Base-by-base conservation (phyloP, 1,284 basidiomycete genomes). In the Rhodotorula sp. region DNA sequence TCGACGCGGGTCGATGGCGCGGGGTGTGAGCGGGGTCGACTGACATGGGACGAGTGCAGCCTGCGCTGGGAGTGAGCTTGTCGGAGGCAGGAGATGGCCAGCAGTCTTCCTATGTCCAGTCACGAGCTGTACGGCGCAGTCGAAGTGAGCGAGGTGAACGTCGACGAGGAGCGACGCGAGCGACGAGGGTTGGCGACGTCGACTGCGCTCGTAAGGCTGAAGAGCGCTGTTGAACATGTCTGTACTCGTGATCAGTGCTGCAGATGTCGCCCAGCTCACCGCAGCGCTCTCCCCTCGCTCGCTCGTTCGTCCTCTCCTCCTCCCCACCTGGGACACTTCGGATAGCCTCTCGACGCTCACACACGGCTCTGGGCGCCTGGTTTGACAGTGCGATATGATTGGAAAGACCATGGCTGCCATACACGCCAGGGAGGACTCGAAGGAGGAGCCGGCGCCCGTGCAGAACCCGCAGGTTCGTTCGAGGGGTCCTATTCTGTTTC, bases 391-490 rank as follows among this genome's bases (percentile, higher is more conserved):
- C 22, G 40, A 30, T 18, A 63, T 74, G 69, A 61, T 74, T 50
- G 72, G 54, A 1, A 54, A 63, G 31, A 69, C 72, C 4, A 69
- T 74, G 63, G 37, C 53, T 20, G 67, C 67, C 48, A 58, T 74
- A 58, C 68, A 5, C 30, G 9, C 11, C 24, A 8, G 16, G 8
- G 20, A n/a, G 24, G 2, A 26, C 26, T 9, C n/a, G 5, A 5
- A 11, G 26, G 28, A 22, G 15, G n/a, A 7, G 28, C n/a, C 51
- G 37, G 34, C 62, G 4, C 30, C 52, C 31, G 20, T 5, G 34
- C 72, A 74, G 48, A 74, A 74, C 60, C 72, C 72, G 0, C 62
- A 65, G 2, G 68, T 65, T 7, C 59, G 68, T 47, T 30, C 10
- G 6, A 30, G 30, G 9, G 18, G 7, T n/a, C 30, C 13, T 18